These are phyloP conservation scores for Penicillium simplicissimum DNA, from an alignment of 495 filamentous ascomycete species.

Conservation along the genomic window DNA sequence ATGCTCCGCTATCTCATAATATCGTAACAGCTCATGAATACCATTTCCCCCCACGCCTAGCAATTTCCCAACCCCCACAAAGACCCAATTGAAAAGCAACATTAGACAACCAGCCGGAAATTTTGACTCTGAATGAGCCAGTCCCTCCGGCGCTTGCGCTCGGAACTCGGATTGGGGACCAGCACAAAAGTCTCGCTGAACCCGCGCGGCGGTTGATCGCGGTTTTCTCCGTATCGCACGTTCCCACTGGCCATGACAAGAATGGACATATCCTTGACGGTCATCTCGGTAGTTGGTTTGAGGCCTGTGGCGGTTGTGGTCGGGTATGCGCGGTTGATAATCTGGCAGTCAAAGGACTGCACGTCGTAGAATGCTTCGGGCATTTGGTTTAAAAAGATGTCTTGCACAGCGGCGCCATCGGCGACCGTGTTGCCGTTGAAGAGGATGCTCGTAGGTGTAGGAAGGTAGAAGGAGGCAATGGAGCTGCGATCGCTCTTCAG, in stretches of 20 bases:
- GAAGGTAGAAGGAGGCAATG: constrained; percentile 59
- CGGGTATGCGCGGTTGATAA: constrained; percentile 67
- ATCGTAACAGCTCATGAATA: constrained; percentile 6
- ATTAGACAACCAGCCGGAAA: constrained; percentile 62
- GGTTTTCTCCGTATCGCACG: constrained; percentile 60
- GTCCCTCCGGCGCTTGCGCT: constrained; percentile 47
- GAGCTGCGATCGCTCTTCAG: constrained; percentile 54
- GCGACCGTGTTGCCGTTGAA: constrained; percentile 65
- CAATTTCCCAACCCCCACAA: not conserved
- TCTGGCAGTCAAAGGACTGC: constrained; percentile 68
- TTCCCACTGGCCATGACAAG: constrained; percentile 65
- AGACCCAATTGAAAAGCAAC: not conserved
- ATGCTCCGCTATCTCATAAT: not conserved
- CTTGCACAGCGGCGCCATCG: constrained; percentile 57
- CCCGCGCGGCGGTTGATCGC: constrained; percentile 55
- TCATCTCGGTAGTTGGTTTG: constrained; percentile 37
- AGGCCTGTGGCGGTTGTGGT: constrained; percentile 38
- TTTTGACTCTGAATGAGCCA: constrained; percentile 77
- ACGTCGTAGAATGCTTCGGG: constrained; percentile 62
- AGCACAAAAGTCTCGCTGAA: constrained; percentile 78
- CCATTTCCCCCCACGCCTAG: not conserved
- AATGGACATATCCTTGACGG: constrained; percentile 65
- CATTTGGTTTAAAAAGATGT: constrained; percentile 63
- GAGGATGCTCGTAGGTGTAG: constrained; percentile 54
- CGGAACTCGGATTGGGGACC: constrained; percentile 68